Conservation (phyloP, 441 rosid species). For the Aquilaria agallochum region DNA sequence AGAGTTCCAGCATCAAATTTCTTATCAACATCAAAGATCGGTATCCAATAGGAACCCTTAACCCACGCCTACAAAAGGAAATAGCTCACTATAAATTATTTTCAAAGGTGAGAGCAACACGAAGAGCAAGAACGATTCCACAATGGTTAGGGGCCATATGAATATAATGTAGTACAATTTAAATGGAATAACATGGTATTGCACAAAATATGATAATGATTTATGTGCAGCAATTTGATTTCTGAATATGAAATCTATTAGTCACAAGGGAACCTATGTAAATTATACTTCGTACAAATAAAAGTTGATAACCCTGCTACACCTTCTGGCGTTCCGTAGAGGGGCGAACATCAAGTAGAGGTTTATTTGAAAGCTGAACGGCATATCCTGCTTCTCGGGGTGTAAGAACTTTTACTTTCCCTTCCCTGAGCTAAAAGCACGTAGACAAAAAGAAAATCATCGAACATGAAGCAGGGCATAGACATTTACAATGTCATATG, state of each 20-base stretch:
- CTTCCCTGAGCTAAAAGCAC: conserved; percentile 62
- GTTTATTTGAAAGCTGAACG: conserved; percentile 78
- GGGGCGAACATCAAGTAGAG: conserved; percentile 85
- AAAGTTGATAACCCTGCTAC: neutral
- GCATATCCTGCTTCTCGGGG: conserved; percentile 95
- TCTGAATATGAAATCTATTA: neutral
- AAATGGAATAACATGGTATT: too few species aligned
- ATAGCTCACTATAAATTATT: too few species aligned
- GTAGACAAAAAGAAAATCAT: conserved; percentile 7
- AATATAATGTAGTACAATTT: too few species aligned
- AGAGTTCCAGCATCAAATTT: conserved; percentile 58
- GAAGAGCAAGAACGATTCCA: too few species aligned
- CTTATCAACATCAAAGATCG: conserved; percentile 66
- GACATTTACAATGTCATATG: too few species aligned
- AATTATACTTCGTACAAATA: conserved; percentile 3
- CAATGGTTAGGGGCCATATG: too few species aligned
- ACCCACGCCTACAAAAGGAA: conserved; percentile 69
- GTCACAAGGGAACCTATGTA: conserved; percentile 2
- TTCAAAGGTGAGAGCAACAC: too few species aligned
- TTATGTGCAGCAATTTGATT: neutral
- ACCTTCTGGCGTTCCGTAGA: conserved; percentile 72
- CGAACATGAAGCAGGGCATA: neutral
- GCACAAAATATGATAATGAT: too few species aligned
- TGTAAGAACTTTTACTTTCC: conserved; percentile 74
- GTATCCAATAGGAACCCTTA: conserved; percentile 86